phyloP scores from a whole-genome alignment of 768 basidiomycete species.

The Daedaleopsis nitida region DNA sequence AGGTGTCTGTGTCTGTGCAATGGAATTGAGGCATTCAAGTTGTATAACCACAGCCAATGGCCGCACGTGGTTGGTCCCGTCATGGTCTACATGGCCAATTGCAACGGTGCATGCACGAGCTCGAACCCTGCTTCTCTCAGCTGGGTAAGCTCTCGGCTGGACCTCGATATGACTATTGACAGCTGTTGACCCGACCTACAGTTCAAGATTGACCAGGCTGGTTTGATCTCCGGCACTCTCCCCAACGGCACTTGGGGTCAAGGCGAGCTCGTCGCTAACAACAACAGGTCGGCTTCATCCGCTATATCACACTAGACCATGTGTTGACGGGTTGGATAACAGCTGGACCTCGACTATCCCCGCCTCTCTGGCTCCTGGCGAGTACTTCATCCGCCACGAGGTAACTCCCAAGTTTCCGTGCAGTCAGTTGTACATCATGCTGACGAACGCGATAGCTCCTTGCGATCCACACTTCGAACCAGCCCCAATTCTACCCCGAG shows the following conservation, averaged over 20 bases:
- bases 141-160: slow-evolving; percentile 26
- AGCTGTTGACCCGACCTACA: slow-evolving; percentile 1
- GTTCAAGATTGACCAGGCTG: slow-evolving; percentile 42
- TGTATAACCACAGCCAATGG: slow-evolving; percentile 25
- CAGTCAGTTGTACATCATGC: background rate
- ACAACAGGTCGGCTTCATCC: slow-evolving; percentile 21
- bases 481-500: slow-evolving; percentile 24
- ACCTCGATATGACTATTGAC: background rate
- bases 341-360: slow-evolving; percentile 32
- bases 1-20: background rate
- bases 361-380: slow-evolving; percentile 23
- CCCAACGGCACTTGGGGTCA: slow-evolving; percentile 36
- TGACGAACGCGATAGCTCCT: slow-evolving; percentile 25
- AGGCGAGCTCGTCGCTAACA: slow-evolving; percentile 37
- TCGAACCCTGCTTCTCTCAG: slow-evolving; percentile 31
- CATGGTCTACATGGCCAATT: slow-evolving; percentile 41
- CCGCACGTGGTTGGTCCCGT: slow-evolving; percentile 37
- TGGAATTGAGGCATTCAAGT: background rate
- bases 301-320: background rate
- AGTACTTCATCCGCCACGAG: slow-evolving; percentile 34
- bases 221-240: slow-evolving; percentile 35
- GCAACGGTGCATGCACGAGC: slow-evolving; percentile 35
- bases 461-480: slow-evolving; percentile 34
- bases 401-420: background rate
- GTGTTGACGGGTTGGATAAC: background rate